phyloP scores from a whole-genome alignment of 1,139 yeast species.

The Suhomyces kunorum region DNA sequence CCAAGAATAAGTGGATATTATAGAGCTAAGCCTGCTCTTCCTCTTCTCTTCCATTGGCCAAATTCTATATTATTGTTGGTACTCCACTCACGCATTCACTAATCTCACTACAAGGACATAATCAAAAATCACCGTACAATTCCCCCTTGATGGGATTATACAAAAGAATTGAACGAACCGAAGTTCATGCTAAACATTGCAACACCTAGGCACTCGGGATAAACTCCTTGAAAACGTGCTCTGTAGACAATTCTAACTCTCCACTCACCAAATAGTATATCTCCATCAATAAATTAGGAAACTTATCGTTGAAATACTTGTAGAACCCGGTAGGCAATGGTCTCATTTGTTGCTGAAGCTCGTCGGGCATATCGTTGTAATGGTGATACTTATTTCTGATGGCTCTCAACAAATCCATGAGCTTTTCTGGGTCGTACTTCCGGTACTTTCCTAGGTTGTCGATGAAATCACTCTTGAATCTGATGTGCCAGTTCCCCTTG shows the following conservation, averaged over 20 bases:
- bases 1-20: no score
- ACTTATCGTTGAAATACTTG: constrained; percentile 66
- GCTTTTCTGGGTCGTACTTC: constrained; percentile 74
- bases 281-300: constrained; percentile 78
- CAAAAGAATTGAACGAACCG: constrained; percentile 9
- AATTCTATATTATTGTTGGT: no score
- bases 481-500: constrained; percentile 74
- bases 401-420: constrained; percentile 86
- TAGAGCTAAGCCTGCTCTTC: no score
- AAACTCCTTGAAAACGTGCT: constrained; percentile 57
- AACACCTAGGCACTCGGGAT: constrained; percentile 30
- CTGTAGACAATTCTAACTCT: constrained; percentile 59
- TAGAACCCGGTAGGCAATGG: constrained; percentile 85
- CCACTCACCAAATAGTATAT: constrained; percentile 65
- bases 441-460: constrained; percentile 88
- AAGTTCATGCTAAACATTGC: constrained; percentile 9
- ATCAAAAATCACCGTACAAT: background rate
- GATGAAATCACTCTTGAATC: constrained; percentile 68
- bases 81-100: no score
- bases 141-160: constrained; percentile 5
- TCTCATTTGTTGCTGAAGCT: constrained; percentile 61
- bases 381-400: constrained; percentile 91
- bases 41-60: no score
- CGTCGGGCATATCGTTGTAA: constrained; percentile 80
- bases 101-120: background rate